phyloP scores from a whole-genome alignment of 2,329 filamentous ascomycete species.

The Trichoderma endophyticum region DNA sequence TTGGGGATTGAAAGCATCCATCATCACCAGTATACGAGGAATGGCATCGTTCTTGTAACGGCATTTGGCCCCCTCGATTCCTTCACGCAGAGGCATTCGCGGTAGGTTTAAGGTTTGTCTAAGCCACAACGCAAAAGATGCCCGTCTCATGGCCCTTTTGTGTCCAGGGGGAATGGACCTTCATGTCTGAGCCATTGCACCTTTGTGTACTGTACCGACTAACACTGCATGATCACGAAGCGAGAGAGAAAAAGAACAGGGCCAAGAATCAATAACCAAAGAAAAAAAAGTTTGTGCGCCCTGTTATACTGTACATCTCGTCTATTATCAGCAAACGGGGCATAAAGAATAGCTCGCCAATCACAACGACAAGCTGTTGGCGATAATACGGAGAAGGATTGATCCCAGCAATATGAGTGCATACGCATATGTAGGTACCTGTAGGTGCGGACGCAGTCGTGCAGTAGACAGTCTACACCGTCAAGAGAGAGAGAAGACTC shows the following conservation, averaged over 20 bases:
- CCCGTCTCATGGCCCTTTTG: not conserved
- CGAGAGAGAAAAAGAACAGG: not conserved
- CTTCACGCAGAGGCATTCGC: not conserved
- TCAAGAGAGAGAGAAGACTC: not conserved
- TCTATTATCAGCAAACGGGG: not conserved
- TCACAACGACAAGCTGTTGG: not conserved
- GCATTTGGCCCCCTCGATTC: not conserved
- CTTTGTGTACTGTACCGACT: not conserved
- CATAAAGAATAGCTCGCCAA: not conserved
- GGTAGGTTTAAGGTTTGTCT: not conserved
- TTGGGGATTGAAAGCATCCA: constrained; percentile 22
- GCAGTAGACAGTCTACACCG: not conserved
- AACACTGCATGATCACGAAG: not conserved
- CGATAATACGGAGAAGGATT: not conserved
- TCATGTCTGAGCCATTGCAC: not conserved
- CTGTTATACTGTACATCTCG: not conserved
- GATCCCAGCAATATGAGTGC: not conserved
- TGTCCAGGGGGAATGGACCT: not conserved
- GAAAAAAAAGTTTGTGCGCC: not conserved
- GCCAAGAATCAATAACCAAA: not conserved
- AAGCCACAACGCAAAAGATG: not conserved
- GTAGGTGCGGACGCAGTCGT: constrained; percentile 12
- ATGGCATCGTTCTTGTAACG: not conserved
- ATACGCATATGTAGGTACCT: constrained; percentile 2
- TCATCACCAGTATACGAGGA: not conserved